Conservation (phyloP, 345 rosid species). For the Hibiscus syriacus region DNA sequence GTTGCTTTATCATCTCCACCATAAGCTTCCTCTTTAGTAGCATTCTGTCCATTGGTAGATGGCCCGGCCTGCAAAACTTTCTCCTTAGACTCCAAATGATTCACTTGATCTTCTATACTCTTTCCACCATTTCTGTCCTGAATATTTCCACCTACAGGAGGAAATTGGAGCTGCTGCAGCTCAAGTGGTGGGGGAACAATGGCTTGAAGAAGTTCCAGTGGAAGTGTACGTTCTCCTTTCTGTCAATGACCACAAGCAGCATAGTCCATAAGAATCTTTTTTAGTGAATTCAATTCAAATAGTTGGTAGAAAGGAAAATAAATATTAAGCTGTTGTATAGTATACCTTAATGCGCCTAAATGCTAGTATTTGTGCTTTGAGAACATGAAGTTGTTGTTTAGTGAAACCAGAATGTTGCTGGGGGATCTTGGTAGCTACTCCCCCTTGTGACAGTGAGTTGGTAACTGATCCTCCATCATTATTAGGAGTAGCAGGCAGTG, state of each 20-base stretch:
- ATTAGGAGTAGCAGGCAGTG: constrained; percentile 39
- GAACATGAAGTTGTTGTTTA: constrained; percentile 92
- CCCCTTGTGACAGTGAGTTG: constrained; percentile 40
- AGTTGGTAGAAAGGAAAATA: not conserved
- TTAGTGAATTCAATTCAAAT: not conserved
- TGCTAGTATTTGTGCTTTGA: constrained; percentile 95
- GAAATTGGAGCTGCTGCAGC: constrained; percentile 43
- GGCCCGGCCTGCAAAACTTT: constrained; percentile 45
- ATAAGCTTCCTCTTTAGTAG: constrained; percentile 54
- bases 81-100: constrained; percentile 46
- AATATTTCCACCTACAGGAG: constrained; percentile 65
- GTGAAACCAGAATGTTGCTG: constrained; percentile 70
- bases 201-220: constrained; percentile 88
- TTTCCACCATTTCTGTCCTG: too few relatives aligned
- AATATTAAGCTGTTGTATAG: constrained; percentile 7
- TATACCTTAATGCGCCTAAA: constrained; percentile 90
- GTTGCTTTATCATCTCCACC: constrained; percentile 55
- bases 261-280: not conserved
- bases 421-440: constrained; percentile 41
- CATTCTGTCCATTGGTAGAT: constrained; percentile 35
- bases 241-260: constrained; percentile 30
- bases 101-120: constrained; percentile 50
- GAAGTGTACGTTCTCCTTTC: constrained; percentile 95
- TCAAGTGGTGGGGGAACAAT: constrained; percentile 91
- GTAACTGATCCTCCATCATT: constrained; percentile 37